Base-by-base conservation (phyloP, 1,284 basidiomycete genomes). In the Sanguinoderma infundibulare region DNA sequence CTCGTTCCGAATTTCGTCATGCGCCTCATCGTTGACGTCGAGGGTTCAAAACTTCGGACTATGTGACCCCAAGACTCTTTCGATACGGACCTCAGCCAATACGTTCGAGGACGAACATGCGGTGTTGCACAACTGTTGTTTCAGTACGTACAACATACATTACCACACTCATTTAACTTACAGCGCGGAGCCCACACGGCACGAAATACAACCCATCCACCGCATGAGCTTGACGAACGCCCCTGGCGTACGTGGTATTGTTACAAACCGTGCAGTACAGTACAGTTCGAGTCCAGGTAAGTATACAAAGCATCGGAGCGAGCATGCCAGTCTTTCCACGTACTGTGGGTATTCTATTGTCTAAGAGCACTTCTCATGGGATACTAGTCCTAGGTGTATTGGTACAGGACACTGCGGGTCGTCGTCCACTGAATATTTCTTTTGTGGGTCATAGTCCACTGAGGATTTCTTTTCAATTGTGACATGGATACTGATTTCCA, bases 131-230 rank as follows among this genome's bases (percentile, higher is more conserved):
- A 15, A 26, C 34, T 63, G 62, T 62, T 66, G 65, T 66, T 55
- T 35, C 36, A 60, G 30, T 64, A 64, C 42, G 55, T 58, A 63
- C 53, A 42, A 28, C 28, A 56, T 57, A 59, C 57, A 59, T 51
- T 55, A 40, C 57, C 53, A 59, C 60, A 40, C 24, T 59, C 63
- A 12, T 58, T 64, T 55, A 32, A 30, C 35, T 20, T 53, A 4
- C 14, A 20, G 14, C n/a, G 14, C 24, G 15, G 32, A 24, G 49
- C 32, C 32, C 32, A 51, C n/a, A 47, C 28, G 46, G 46, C 46
- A n/a, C 32, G 32, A 35, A 30, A 50, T 34, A 20, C n/a, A 49
- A 8, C 17, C 15, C 24, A 22, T 42, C 17, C 28, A 26, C 42
- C 9, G 24, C 0, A 44, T 22, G 39, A 40, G 39, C 22, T 3